A percentile compares a stretch with the other conserved stretches of the same genome.
These are phyloP conservation scores for Ascosphaera aggregata DNA, from an alignment of 2,329 filamentous ascomycete genomes.

Conservation along the genomic window DNA sequence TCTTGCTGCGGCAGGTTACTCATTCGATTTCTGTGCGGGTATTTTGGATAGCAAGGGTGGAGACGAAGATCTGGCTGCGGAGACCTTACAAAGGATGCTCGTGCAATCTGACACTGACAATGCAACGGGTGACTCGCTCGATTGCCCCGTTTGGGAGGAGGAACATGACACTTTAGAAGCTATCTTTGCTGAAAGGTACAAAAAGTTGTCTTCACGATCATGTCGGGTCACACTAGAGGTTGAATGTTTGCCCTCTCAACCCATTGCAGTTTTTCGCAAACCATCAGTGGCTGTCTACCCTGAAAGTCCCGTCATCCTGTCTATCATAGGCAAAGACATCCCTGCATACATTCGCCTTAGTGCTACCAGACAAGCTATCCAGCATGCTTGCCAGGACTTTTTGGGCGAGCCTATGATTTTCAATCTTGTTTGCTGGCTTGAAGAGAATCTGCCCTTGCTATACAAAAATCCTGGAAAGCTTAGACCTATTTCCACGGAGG, in stretches of 20 bases:
- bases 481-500: conserved; percentile 59
- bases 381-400: conserved; percentile 45
- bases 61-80: conserved; percentile 56
- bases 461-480: conserved; percentile 67
- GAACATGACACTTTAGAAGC: conserved; percentile 66
- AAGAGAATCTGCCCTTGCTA: conserved; percentile 59
- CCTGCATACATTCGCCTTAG: conserved; percentile 89
- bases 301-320: conserved; percentile 39
- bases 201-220: conserved; percentile 33
- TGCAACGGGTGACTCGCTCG: conserved; percentile 14
- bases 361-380: conserved; percentile 53
- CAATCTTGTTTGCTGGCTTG: conserved; percentile 75
- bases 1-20: conserved; percentile 63
- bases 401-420: conserved; percentile 80
- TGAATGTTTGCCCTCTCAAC: conserved; percentile 18
- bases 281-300: conserved; percentile 46
- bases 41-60: conserved; percentile 45
- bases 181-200: conserved; percentile 58
- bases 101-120: conserved; percentile 21
- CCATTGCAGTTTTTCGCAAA: conserved; percentile 42
- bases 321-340: conserved; percentile 41
- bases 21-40: conserved; percentile 58
- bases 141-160: conserved; percentile 50
- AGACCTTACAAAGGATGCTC: conserved; percentile 51
- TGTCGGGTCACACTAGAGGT: conserved; percentile 47